Evolutionary conservation across 1,284 basidiomycete species (phyloP).

Genomic region (Apiotrichum mycotoxinovorans): DNA sequence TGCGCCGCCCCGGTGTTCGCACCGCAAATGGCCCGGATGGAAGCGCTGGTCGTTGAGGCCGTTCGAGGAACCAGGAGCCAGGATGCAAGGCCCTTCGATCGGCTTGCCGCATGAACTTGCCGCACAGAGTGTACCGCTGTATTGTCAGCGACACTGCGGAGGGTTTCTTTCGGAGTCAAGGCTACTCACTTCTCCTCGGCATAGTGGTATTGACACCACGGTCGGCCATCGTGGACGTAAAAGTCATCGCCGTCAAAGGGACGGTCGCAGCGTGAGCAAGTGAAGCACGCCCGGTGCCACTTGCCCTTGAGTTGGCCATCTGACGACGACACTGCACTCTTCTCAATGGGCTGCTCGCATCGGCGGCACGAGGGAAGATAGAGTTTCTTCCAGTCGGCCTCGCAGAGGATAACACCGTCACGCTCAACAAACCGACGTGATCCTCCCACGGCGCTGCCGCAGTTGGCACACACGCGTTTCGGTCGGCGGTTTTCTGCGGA

Average conservation of each 20-base stretch:
- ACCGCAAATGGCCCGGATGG: slow-evolving; percentile 76
- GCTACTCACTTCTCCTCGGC: slow-evolving; percentile 68
- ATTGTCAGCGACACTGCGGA: slow-evolving; percentile 9
- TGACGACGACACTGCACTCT: slow-evolving; percentile 79
- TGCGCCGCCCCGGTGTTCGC: slow-evolving; percentile 54
- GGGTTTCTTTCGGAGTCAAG: too few relatives aligned
- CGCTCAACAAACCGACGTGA: slow-evolving; percentile 66
- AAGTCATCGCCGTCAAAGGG: slow-evolving; percentile 83
- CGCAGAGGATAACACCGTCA: slow-evolving; percentile 70
- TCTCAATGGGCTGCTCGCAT: slow-evolving; percentile 78
- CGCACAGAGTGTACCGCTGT: slow-evolving; percentile 69
- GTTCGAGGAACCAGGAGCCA: slow-evolving; percentile 57
- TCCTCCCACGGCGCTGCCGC: slow-evolving; percentile 65
- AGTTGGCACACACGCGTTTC: slow-evolving; percentile 59
- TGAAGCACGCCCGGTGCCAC: slow-evolving; percentile 84
- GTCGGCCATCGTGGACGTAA: slow-evolving; percentile 80
- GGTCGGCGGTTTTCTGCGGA: background rate
- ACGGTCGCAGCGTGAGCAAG: slow-evolving; percentile 74
- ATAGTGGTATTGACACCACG: slow-evolving; percentile 83
- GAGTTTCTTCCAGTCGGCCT: slow-evolving; percentile 87
- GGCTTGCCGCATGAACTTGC: slow-evolving; percentile 72
- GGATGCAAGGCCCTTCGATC: slow-evolving; percentile 84
- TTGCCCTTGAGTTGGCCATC: slow-evolving; percentile 90
- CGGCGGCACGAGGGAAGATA: slow-evolving; percentile 82
- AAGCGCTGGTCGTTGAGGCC: slow-evolving; percentile 59